Percentiles rank a stretch among this genome's conserved stretches.
Conservation (phyloP, 2,329 filamentous ascomycete genomes). For the Graphilbum fragrans region DNA sequence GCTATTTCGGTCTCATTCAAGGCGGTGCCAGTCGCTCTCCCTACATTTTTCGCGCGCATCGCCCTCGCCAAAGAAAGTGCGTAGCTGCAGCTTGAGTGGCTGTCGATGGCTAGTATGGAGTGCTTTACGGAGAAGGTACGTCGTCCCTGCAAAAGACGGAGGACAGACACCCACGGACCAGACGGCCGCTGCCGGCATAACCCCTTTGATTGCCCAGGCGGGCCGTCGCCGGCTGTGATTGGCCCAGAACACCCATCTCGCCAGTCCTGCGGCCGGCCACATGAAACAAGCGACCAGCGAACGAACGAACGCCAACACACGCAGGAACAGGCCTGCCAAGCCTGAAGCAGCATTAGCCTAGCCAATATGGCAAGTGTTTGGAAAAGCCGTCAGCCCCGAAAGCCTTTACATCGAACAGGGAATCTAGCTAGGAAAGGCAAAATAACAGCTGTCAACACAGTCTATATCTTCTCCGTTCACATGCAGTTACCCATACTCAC, state of each 20-base stretch:
- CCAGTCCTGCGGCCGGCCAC: slow-evolving; percentile 12
- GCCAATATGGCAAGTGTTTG: no score
- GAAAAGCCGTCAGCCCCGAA: no score
- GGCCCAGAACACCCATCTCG: slow-evolving; percentile 8
- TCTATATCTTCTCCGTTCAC: no score
- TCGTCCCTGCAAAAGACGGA: no score
- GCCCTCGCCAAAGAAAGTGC: slow-evolving; percentile 9
- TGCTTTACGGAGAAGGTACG: background rate
- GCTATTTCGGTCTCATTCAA: background rate
- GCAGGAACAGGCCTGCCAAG: no score
- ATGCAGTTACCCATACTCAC: no score
- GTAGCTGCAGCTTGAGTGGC: slow-evolving; percentile 14
- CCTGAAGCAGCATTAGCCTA: no score
- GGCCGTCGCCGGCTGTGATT: slow-evolving; percentile 3
- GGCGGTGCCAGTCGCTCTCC: no score
- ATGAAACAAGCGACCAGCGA: slow-evolving; percentile 18
- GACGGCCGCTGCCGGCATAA: slow-evolving; percentile 10
- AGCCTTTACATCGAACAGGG: no score
- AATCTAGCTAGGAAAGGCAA: no score
- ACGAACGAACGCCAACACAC: background rate
- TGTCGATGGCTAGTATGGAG: slow-evolving; percentile 1
- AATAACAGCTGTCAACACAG: no score
- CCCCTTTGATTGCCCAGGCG: slow-evolving; percentile 10
- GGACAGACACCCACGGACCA: background rate
- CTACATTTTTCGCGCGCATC: slow-evolving; percentile 12